phyloP scores from a whole-genome alignment of 2,329 filamentous ascomycete genomes.

The Aspergillus ustus region DNA sequence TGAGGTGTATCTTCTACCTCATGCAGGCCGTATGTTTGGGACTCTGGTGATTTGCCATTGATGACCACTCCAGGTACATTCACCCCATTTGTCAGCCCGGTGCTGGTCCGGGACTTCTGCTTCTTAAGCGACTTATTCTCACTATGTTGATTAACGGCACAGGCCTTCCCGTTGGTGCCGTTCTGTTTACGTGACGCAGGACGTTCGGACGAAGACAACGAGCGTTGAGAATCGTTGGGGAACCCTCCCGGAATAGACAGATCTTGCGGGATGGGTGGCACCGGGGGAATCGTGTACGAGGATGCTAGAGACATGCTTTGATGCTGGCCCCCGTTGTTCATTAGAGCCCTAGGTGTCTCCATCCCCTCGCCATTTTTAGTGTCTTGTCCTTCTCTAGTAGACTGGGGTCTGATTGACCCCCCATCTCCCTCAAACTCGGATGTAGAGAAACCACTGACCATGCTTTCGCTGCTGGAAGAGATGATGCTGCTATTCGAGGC shows the following conservation, averaged over 20 bases:
- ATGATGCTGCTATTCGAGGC: constrained; percentile 38
- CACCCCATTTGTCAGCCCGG: constrained; percentile 30
- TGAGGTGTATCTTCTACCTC: constrained; percentile 29
- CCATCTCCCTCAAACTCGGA: constrained; percentile 40
- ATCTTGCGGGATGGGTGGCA: constrained; percentile 50
- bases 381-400: constrained; percentile 26
- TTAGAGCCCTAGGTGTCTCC: constrained; percentile 39
- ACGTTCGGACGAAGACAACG: constrained; percentile 33
- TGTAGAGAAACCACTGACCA: constrained; percentile 46
- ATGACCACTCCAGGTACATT: constrained; percentile 10
- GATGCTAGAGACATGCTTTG: constrained; percentile 17
- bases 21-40: constrained; percentile 20
- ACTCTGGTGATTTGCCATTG: constrained; percentile 23
- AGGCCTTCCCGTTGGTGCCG: constrained; percentile 28
- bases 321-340: constrained; percentile 15
- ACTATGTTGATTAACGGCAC: constrained; percentile 21
- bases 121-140: constrained; percentile 36
- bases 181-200: constrained; percentile 32
- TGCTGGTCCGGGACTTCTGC: constrained; percentile 41
- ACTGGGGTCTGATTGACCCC: constrained; percentile 34
- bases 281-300: constrained; percentile 48
- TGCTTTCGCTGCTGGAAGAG: constrained; percentile 51
- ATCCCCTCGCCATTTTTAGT: constrained; percentile 32
- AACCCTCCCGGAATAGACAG: constrained; percentile 49
- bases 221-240: constrained; percentile 43